Evolutionary conservation across 2,329 filamentous ascomycete species (phyloP), one percentile per base, ranked within the genome.

Genomic region (Meredithiella fracta): DNA sequence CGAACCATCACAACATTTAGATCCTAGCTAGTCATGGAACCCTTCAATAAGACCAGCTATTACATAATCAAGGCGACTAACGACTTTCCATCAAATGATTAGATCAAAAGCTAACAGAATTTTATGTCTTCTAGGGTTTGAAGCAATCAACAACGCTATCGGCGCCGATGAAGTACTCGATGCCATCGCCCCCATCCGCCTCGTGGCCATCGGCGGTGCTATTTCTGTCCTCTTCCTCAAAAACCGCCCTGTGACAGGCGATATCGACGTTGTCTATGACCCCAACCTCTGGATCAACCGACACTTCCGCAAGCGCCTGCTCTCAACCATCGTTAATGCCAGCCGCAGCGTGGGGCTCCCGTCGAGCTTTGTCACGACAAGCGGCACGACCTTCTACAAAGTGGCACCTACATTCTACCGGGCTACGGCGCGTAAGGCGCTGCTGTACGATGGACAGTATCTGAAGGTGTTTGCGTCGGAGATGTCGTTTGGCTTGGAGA

Each of bases 401-500:
- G n/a, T n/a, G 5, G 23, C 11, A 14, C 29, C 7, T 2, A n/a
- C 23, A 8, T 51, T 51, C 22, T 51, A 17, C 17, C 49, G n/a
- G n/a, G 31, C 49, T 2, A 31, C 34, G n/a, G 49, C 31, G 6
- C 49, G 64, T 40, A 59, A 55, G 23, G 62, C 64, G 11, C 26
- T 56, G 8, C 51, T 64, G 2, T 65, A 61, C 22, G 23, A 54
- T 8, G 63, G 63, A 0, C 40, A n/a, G 14, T 62, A 64, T 56
- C 53, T 65, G 22, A 53, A 58, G 5, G 55, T 65, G 8, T 65
- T 61, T 40, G 64, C 61, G 1, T 63, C 58, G 3, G 53, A 56
- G 2, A 58, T 65, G 20, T 60, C 63, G n/a, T 64, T 61, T 60
- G 60, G 61, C 8, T 59, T 65, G 7, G 64, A 65, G 58, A 58